phyloP scores from a whole-genome alignment of 306 rosid genomes.

The Ormosia semicastrata region DNA sequence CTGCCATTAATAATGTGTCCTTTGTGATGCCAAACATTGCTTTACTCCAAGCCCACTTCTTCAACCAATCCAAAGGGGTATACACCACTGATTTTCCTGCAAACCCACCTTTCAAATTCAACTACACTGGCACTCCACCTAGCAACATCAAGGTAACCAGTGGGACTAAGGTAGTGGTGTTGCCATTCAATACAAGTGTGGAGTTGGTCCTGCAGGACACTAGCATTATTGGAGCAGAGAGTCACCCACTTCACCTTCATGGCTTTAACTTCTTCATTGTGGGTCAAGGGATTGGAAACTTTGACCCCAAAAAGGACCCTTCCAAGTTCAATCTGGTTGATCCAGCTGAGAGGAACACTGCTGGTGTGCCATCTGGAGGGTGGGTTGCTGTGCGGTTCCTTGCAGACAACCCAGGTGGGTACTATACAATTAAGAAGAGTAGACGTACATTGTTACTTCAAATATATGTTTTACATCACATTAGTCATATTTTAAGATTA shows the following conservation, averaged over 20 bases:
- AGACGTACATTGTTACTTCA: not conserved
- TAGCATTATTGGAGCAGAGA: constrained; percentile 64
- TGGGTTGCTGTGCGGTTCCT: constrained; percentile 73
- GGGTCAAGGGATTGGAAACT: constrained; percentile 66
- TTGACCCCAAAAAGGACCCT: constrained; percentile 62
- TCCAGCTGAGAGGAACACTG: constrained; percentile 73
- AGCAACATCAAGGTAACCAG: constrained; percentile 41
- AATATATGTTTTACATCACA: not conserved
- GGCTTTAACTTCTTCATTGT: constrained; percentile 76
- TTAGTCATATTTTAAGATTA: not conserved
- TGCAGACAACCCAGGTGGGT: constrained; percentile 68
- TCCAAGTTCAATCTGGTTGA: constrained; percentile 59
- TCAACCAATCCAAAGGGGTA: constrained; percentile 50
- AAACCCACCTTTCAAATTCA: constrained; percentile 63
- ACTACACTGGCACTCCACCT: constrained; percentile 71
- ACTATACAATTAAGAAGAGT: not conserved
- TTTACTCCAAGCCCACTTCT: constrained; percentile 74
- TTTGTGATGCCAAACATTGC: constrained; percentile 69
- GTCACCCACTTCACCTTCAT: constrained; percentile 84
- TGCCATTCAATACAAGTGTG: constrained; percentile 58
- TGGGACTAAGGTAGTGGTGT: constrained; percentile 58
- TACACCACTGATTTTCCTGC: constrained; percentile 64
- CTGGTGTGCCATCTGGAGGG: constrained; percentile 70
- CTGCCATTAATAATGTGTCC: constrained; percentile 59
- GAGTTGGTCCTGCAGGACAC: constrained; percentile 74